A percentile compares a stretch with the other conserved stretches of the same genome.
Conservation (phyloP, 2,329 filamentous ascomycete genomes). For the Talaromyces sp. region DNA sequence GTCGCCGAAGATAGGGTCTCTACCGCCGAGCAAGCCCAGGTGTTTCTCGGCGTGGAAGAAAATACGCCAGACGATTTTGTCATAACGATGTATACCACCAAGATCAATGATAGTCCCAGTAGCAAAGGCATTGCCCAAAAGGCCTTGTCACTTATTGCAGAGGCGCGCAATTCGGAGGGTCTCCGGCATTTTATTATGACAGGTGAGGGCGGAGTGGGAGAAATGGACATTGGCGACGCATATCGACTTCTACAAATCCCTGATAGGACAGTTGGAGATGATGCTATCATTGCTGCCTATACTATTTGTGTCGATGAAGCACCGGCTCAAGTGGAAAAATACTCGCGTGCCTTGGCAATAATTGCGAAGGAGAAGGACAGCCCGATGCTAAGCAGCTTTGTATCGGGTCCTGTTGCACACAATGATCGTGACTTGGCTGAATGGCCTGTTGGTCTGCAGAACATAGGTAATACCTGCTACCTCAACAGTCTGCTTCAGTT, state of each 20-base stretch:
- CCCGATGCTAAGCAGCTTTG: slow-evolving; percentile 26
- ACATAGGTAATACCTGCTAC: slow-evolving; percentile 97
- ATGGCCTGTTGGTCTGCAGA: slow-evolving; percentile 79
- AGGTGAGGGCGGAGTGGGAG: slow-evolving; percentile 42
- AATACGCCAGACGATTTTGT: slow-evolving; percentile 53
- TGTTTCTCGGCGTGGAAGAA: slow-evolving; percentile 52
- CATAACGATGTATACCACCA: slow-evolving; percentile 50
- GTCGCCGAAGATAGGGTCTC: slow-evolving; percentile 55
- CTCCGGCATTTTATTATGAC: slow-evolving; percentile 50
- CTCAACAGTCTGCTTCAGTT: slow-evolving; percentile 95
- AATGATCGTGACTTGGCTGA: slow-evolving; percentile 35
- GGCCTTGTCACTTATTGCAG: slow-evolving; percentile 55
- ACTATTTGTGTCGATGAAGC: slow-evolving; percentile 37
- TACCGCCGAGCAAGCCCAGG: slow-evolving; percentile 58
- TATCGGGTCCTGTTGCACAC: slow-evolving; percentile 24
- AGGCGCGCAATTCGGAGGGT: slow-evolving; percentile 49
- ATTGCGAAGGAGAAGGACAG: slow-evolving; percentile 41
- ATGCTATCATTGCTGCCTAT: slow-evolving; percentile 45
- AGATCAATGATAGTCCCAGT: slow-evolving; percentile 50
- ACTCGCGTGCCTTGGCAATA: slow-evolving; percentile 42
- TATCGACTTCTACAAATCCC: slow-evolving; percentile 47
- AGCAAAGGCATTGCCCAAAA: slow-evolving; percentile 47
- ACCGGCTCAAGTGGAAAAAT: slow-evolving; percentile 39
- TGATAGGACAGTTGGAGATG: slow-evolving; percentile 47
- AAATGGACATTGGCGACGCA: slow-evolving; percentile 53